Conservation (phyloP, 768 basidiomycete genomes). For the Aureoboletus auriporus region DNA sequence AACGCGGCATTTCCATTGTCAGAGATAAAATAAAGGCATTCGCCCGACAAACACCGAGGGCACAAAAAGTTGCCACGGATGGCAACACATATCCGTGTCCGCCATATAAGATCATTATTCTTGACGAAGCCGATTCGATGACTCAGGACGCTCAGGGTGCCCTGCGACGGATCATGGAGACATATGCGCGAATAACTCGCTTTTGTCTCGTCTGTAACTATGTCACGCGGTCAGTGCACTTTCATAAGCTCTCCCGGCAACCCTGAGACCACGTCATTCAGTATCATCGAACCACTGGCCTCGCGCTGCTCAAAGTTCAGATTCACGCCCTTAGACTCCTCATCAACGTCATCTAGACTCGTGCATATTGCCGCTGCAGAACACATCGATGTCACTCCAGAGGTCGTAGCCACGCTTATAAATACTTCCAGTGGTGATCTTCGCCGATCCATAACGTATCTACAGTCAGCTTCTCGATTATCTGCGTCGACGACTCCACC, state of each 20-base stretch:
- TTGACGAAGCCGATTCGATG: constrained; percentile 99
- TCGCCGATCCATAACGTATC: constrained; percentile 93
- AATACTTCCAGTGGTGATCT: constrained; percentile 86
- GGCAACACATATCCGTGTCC: constrained; percentile 90
- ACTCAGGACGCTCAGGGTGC: constrained; percentile 99
- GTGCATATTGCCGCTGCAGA: constrained; percentile 79
- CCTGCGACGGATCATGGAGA: constrained; percentile 98
- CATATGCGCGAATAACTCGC: constrained; percentile 92
- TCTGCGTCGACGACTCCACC: constrained; percentile 72
- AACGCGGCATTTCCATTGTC: constrained; percentile 94
- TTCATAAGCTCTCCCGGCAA: background rate
- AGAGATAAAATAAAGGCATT: constrained; percentile 99
- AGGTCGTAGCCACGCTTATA: constrained; percentile 72
- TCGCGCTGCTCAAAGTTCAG: constrained; percentile 99
- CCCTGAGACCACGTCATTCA: constrained; percentile 29
- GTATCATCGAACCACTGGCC: constrained; percentile 97
- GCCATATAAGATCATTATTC: constrained; percentile 97
- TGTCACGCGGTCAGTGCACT: constrained; percentile 78
- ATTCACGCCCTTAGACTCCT: constrained; percentile 85
- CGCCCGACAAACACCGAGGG: constrained; percentile 86
- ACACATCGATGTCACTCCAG: constrained; percentile 49
- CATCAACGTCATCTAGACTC: constrained; percentile 72
- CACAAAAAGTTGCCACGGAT: constrained; percentile 68
- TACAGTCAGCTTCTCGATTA: constrained; percentile 92
- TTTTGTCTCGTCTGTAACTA: constrained; percentile 99